These are phyloP conservation scores for Fusarium penzigii DNA, from an alignment of 2,329 filamentous ascomycete genomes.

Conservation along the genomic window DNA sequence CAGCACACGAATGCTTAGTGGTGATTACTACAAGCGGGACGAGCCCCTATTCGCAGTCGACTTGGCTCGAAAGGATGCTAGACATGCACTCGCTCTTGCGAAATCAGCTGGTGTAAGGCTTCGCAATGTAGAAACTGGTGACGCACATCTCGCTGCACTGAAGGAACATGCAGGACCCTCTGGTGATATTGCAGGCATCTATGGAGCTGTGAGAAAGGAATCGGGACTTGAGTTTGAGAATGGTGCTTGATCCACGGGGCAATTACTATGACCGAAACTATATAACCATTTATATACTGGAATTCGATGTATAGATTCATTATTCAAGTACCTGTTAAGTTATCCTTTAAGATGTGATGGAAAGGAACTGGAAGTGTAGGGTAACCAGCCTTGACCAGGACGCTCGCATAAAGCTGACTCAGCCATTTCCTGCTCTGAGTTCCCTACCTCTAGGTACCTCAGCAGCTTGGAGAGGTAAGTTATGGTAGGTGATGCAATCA, in stretches of 20 bases:
- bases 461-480: no score
- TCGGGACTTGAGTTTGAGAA: constrained; percentile 76
- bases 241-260: constrained; percentile 9
- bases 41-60: constrained; percentile 84
- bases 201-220: constrained; percentile 76
- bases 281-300: not conserved
- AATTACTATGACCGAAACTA: no score
- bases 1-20: constrained; percentile 69
- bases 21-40: constrained; percentile 74
- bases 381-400: no score
- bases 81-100: constrained; percentile 72
- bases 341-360: no score
- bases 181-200: constrained; percentile 81
- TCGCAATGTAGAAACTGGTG: constrained; percentile 65
- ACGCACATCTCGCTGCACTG: constrained; percentile 68
- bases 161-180: constrained; percentile 67
- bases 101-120: constrained; percentile 61
- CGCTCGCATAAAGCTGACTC: constrained; percentile 6
- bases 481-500: constrained; percentile 24
- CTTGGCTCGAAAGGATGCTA: constrained; percentile 78
- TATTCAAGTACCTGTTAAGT: no score
- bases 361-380: not conserved
- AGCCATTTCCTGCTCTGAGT: constrained; percentile 1
- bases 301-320: no score
- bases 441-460: not conserved